phyloP scores from a whole-genome alignment of 768 basidiomycete species.

The Tylopilus sp. region DNA sequence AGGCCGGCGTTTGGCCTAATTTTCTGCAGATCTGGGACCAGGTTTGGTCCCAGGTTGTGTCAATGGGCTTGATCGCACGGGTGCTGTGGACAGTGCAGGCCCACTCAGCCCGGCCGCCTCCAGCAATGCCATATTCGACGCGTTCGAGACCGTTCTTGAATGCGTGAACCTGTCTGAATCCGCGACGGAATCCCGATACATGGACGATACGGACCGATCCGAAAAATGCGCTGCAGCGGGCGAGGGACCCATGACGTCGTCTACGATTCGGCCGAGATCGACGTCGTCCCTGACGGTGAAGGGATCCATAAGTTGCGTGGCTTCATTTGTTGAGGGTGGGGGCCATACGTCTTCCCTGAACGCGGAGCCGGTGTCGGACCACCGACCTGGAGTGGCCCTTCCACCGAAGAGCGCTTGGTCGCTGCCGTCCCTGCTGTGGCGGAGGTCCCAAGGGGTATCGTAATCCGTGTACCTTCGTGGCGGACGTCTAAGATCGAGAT shows the following conservation, averaged over 20 bases:
- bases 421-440: neutral
- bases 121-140: slow-evolving; percentile 21
- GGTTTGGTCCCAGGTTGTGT: slow-evolving; percentile 2
- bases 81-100: neutral
- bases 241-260: slow-evolving; percentile 47
- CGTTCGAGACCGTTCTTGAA: slow-evolving; percentile 20
- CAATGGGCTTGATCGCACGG: slow-evolving; percentile 22
- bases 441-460: slow-evolving; percentile 21
- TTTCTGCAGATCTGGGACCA: neutral
- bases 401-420: neutral
- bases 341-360: slow-evolving; percentile 48
- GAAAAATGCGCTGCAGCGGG: slow-evolving; percentile 15
- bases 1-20: neutral
- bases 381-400: neutral
- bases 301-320: slow-evolving; percentile 22
- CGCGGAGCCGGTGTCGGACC: slow-evolving; percentile 42
- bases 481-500: slow-evolving; percentile 5
- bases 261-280: slow-evolving; percentile 41
- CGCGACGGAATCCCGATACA: slow-evolving; percentile 11
- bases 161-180: slow-evolving; percentile 7
- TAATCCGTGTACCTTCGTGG: slow-evolving; percentile 18
- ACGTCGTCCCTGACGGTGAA: slow-evolving; percentile 22
- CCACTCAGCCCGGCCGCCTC: slow-evolving; percentile 22
- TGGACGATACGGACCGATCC: slow-evolving; percentile 23
- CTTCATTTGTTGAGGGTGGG: slow-evolving; percentile 30